Conservation (phyloP, 768 basidiomycete species). For the Amyloporia xantha region DNA sequence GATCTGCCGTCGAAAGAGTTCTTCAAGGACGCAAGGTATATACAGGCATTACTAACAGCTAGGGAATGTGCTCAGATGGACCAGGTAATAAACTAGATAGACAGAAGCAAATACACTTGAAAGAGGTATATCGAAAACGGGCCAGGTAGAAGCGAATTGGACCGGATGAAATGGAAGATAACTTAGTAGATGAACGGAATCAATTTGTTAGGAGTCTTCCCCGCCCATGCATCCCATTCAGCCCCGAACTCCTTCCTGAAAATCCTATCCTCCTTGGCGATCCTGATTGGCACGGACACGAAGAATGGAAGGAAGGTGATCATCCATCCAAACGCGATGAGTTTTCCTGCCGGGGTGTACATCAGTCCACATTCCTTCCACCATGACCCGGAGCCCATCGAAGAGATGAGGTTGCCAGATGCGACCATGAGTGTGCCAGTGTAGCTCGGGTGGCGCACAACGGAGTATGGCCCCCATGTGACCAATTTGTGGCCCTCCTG, state of each 20-base stretch:
- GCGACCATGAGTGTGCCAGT: constrained; percentile 7
- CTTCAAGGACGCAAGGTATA: too few relatives aligned
- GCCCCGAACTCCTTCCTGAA: constrained; percentile 1
- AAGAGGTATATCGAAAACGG: too few relatives aligned
- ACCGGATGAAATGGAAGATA: not conserved
- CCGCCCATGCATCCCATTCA: constrained; percentile 1
- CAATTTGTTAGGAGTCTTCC: not conserved
- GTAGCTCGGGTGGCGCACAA: constrained; percentile 27
- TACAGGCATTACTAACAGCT: too few relatives aligned
- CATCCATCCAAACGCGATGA: not conserved
- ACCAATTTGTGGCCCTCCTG: constrained; percentile 19
- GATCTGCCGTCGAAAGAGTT: too few relatives aligned
- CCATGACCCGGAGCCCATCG: constrained; percentile 13
- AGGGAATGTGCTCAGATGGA: too few relatives aligned
- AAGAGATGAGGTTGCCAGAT: constrained; percentile 6
- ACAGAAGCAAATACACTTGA: too few relatives aligned
- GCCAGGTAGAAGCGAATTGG: too few relatives aligned
- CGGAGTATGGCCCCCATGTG: constrained; percentile 23
- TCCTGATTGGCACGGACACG: not conserved
- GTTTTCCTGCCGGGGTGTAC: constrained; percentile 5
- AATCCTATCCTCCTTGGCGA: constrained; percentile 2
- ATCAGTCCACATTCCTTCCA: constrained; percentile 11
- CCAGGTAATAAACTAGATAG: too few relatives aligned
- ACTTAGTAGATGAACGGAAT: not conserved
- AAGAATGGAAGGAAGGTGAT: not conserved